Base-by-base conservation (phyloP, 2,329 filamentous ascomycete species). In the Xylaria sp. region DNA sequence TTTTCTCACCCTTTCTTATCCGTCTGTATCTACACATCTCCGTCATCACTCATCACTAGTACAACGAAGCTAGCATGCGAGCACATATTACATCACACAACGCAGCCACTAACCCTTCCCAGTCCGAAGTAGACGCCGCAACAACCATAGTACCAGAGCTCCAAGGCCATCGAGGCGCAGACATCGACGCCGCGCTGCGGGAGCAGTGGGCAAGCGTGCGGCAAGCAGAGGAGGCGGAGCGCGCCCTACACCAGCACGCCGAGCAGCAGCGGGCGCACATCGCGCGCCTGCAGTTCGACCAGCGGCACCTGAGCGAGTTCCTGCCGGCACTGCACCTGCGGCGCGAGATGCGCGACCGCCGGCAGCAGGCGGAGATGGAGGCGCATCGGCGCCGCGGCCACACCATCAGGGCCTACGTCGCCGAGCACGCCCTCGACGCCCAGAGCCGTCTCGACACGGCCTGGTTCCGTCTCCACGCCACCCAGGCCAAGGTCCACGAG, bases 41-140 rank as follows among this genome's bases (percentile, higher is more conserved):
- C 27, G 7, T 29, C 13, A 15, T 4, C 17, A 13, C 27, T 31
- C 2, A 13, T 22, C 20, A 5, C 42, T 22, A 25, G 38, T 1
- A 17, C 6, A 42, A 5, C 15, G 5, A 13, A 39, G 15, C 5
- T 22, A 45, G 38, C 38, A 42, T 1, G 22, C 13, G 15, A 50
- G 13, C 15, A 29, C 15, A n/a, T 42, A 17, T 6, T 9, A 54
- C 38, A 58, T 1, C 22, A 53, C 36, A 7, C 20, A 54, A 47
- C 29, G 4, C 38, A 51, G n/a, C 17, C 36, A 39, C 27, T 31
- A 58, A 66, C 61, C 1, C 20, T n/a, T 5, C 20, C 22, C 55
- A 76, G 73, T 59, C 63, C 31, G 72, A 74, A 58, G 68, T 73
- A 36, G 20, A 72, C 31, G 39, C 49, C 22, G 70, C 68, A 22